Conservation (phyloP, 257 asterid genomes). For the Primulina tabacum region DNA sequence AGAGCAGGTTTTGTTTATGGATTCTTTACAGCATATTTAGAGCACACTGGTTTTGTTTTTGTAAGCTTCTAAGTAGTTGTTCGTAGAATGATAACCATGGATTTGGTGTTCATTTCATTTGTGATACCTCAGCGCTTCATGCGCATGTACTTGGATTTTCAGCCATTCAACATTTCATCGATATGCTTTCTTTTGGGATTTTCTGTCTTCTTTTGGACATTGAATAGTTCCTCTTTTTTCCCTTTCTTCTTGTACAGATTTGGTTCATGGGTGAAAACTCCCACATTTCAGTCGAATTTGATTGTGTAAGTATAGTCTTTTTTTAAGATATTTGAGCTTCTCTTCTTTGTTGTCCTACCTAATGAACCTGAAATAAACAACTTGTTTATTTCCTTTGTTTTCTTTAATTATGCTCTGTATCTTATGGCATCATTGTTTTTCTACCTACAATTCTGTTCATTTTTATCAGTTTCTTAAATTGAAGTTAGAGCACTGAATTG, state of each 20-base stretch:
- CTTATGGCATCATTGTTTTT: not conserved
- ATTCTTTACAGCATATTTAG: not conserved
- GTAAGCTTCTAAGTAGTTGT: not conserved
- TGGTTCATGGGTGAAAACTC: slow-evolving; percentile 95
- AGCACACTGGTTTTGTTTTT: not conserved
- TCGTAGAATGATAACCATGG: not conserved
- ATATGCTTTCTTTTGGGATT: not conserved
- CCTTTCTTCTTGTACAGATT: slow-evolving; percentile 49
- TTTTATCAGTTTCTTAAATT: not conserved
- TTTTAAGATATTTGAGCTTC: not conserved
- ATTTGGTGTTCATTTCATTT: not conserved
- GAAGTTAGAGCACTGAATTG: not conserved
- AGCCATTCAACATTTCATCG: slow-evolving; percentile 6
- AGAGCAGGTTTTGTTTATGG: not conserved
- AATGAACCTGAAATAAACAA: not conserved
- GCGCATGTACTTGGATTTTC: not conserved
- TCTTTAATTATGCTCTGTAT: not conserved
- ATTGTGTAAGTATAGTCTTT: slow-evolving; percentile 57
- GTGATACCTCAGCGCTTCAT: not conserved
- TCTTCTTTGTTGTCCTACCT: slow-evolving; percentile 1
- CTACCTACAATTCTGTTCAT: not conserved
- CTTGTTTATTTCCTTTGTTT: not conserved
- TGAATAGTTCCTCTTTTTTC: slow-evolving; percentile 19
- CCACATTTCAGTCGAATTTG: slow-evolving; percentile 84
- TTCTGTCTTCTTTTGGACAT: slow-evolving; percentile 1